phyloP scores from a whole-genome alignment of 257 asterid species.

The Verbena officinalis region DNA sequence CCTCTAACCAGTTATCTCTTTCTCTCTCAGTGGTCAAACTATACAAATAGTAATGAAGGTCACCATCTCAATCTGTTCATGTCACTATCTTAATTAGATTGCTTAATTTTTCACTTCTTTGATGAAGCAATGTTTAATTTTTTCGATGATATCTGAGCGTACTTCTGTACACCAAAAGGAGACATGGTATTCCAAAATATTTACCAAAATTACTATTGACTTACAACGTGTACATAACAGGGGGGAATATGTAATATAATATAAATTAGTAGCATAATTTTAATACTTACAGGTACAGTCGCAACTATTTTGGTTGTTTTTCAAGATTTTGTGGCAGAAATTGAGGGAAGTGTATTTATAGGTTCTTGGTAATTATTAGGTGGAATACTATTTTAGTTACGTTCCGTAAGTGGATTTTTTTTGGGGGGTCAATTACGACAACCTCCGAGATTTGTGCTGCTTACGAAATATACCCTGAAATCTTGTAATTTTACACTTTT shows the following conservation, averaged over 20 bases:
- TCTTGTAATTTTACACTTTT: no score
- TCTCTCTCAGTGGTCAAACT: constrained; percentile 40
- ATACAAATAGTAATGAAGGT: constrained; percentile 23
- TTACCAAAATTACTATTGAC: constrained; percentile 3
- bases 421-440: no score
- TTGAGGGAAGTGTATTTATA: background rate
- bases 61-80: constrained; percentile 33
- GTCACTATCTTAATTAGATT: constrained; percentile 29
- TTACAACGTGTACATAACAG: constrained; percentile 11
- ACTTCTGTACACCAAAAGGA: background rate
- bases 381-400: background rate
- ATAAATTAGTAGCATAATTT: background rate
- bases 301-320: background rate
- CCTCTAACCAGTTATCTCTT: constrained; percentile 36
- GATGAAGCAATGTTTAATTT: constrained; percentile 30
- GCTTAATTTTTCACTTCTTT: constrained; percentile 24
- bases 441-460: no score
- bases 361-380: background rate
- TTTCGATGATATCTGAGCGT: constrained; percentile 41
- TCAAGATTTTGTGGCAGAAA: background rate
- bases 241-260: background rate
- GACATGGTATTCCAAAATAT: background rate
- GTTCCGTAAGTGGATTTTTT: background rate
- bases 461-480: no score
- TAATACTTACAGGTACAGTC: background rate